Evolutionary conservation across 352 stramenopile species (phyloP).

Genomic region (Phytophthora agathidicida): DNA sequence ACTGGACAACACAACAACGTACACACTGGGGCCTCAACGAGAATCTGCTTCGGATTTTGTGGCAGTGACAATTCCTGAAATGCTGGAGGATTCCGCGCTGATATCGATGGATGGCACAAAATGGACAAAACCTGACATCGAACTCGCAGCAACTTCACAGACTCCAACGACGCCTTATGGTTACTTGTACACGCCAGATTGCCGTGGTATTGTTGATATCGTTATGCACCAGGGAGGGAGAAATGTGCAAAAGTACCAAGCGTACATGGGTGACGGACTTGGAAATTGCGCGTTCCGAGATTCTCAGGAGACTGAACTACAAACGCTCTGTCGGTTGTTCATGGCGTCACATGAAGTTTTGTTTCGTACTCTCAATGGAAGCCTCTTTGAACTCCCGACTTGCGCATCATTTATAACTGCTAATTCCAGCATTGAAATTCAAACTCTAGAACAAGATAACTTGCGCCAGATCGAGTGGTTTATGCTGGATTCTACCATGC

Average conservation of each 20-base stretch:
- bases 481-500: conserved; percentile 22
- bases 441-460: conserved; percentile 13
- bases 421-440: not conserved
- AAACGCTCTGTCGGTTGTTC: conserved; percentile 36
- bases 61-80: conserved; percentile 22
- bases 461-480: conserved; percentile 40
- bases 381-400: conserved; percentile 7
- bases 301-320: conserved; percentile 37
- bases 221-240: conserved; percentile 23
- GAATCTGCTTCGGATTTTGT: conserved; percentile 14
- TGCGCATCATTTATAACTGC: conserved; percentile 14
- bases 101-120: conserved; percentile 30
- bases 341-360: conserved; percentile 23
- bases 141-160: conserved; percentile 1
- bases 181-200: conserved; percentile 43
- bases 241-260: conserved; percentile 46
- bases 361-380: conserved; percentile 21
- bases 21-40: conserved; percentile 27
- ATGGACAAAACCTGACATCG: conserved; percentile 31
- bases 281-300: conserved; percentile 36
- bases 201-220: conserved; percentile 17
- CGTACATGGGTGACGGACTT: conserved; percentile 37
- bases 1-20: conserved; percentile 42
- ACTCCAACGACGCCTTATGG: conserved; percentile 34
- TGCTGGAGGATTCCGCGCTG: conserved; percentile 17